Evolutionary conservation across 2,329 filamentous ascomycete genomes (phyloP).

Genomic region (Huntiella abstrusa): DNA sequence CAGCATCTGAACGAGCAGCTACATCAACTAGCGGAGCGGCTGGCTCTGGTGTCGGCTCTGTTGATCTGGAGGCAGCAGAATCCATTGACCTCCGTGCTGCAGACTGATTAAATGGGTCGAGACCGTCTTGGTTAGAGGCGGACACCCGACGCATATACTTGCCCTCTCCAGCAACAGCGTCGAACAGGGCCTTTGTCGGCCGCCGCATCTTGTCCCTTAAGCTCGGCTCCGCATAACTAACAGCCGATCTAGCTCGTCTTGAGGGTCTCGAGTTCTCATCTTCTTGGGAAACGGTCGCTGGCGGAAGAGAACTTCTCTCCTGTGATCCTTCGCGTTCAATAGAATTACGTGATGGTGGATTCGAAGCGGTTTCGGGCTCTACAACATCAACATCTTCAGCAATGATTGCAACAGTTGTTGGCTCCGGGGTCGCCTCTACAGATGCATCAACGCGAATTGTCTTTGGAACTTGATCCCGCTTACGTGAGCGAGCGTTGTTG

Average conservation of each 20-base stretch:
- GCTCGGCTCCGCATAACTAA: constrained; percentile 72
- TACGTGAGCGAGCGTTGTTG: constrained; percentile 2
- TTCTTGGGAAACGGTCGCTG: constrained; percentile 33
- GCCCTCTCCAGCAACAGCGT: constrained; percentile 51
- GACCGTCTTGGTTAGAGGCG: constrained; percentile 8
- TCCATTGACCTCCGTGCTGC: background rate
- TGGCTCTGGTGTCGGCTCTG: background rate
- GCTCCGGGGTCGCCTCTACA: constrained; percentile 1
- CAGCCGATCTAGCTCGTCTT: constrained; percentile 44
- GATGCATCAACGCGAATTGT: constrained; percentile 2
- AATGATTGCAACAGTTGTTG: constrained; percentile 10
- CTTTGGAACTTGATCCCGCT: background rate
- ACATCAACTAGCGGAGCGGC: background rate
- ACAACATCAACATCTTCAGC: constrained; percentile 15
- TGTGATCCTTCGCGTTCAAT: constrained; percentile 17
- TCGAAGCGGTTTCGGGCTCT: constrained; percentile 21
- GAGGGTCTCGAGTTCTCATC: constrained; percentile 44
- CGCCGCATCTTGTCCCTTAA: constrained; percentile 68
- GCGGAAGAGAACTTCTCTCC: constrained; percentile 38
- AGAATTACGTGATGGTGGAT: constrained; percentile 28
- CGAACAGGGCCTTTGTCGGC: constrained; percentile 55
- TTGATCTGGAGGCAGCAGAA: background rate
- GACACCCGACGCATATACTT: constrained; percentile 26
- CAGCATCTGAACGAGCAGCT: background rate
- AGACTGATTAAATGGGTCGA: constrained; percentile 10